Evolutionary conservation across 331 rosid species (phyloP).

Genomic region (Stylosanthes scabra): DNA sequence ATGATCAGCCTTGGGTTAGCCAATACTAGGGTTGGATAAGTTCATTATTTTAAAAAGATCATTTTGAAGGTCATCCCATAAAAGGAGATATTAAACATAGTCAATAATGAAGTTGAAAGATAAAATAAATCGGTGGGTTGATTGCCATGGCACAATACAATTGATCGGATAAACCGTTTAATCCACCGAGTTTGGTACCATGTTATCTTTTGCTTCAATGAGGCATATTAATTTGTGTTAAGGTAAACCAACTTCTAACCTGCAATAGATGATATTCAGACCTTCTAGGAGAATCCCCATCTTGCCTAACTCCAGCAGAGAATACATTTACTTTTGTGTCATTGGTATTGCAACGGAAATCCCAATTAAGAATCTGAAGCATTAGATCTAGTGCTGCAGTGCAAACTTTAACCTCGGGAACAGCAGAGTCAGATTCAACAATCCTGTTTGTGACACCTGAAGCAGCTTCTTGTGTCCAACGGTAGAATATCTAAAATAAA

Average conservation of each 20-base stretch:
- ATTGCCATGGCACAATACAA: background rate
- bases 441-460: constrained; percentile 75
- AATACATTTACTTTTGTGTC: constrained; percentile 58
- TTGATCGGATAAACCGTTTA: background rate
- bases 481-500: constrained; percentile 69
- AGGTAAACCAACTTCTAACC: constrained; percentile 56
- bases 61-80: background rate
- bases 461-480: constrained; percentile 94
- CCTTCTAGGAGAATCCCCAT: constrained; percentile 72
- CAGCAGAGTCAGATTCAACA: constrained; percentile 67
- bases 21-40: background rate
- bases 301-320: constrained; percentile 65
- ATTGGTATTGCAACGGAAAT: constrained; percentile 57
- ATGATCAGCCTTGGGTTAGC: background rate
- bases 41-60: too few relatives aligned
- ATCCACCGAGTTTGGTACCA: background rate
- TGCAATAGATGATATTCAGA: constrained; percentile 85
- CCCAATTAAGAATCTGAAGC: constrained; percentile 99
- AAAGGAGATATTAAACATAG: too few relatives aligned
- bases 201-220: constrained; percentile 12
- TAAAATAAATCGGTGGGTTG: too few relatives aligned
- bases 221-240: constrained; percentile 19
- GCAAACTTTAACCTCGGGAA: constrained; percentile 91
- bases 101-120: too few relatives aligned
- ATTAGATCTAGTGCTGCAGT: constrained; percentile 80